Evolutionary conservation across 352 stramenopile genomes (phyloP).

Genomic region (Phytophthora pluvialis): DNA sequence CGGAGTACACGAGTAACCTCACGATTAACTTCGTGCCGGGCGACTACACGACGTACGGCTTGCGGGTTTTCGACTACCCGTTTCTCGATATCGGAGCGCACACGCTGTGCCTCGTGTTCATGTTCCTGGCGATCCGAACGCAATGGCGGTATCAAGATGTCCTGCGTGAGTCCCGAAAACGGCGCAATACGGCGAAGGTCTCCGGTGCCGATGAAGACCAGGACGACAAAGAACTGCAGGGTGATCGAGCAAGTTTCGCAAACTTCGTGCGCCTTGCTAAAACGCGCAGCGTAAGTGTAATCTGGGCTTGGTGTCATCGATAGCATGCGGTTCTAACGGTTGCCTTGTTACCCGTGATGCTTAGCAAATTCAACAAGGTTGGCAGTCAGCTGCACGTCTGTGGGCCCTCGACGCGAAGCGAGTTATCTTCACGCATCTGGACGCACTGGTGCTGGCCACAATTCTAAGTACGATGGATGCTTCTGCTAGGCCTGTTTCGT

Average conservation of each 20-base stretch:
- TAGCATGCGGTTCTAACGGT: not conserved
- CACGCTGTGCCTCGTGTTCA: slow-evolving; percentile 77
- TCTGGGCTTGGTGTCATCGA: not conserved
- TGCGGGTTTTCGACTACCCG: slow-evolving; percentile 76
- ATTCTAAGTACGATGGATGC: slow-evolving; percentile 63
- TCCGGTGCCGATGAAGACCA: slow-evolving; percentile 15
- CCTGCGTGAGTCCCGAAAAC: slow-evolving; percentile 48
- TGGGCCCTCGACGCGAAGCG: slow-evolving; percentile 79
- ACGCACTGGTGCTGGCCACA: slow-evolving; percentile 81
- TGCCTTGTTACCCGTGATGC: slow-evolving; percentile 1
- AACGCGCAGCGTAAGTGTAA: slow-evolving; percentile 50
- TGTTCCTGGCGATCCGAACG: slow-evolving; percentile 82
- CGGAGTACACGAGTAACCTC: slow-evolving; percentile 76
- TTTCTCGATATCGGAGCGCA: slow-evolving; percentile 80
- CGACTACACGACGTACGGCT: slow-evolving; percentile 65
- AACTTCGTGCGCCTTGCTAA: slow-evolving; percentile 53
- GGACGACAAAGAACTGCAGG: slow-evolving; percentile 16
- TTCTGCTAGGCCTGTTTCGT: not conserved
- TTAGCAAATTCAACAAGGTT: slow-evolving; percentile 62
- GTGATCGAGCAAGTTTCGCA: slow-evolving; percentile 38
- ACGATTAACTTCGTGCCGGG: slow-evolving; percentile 53
- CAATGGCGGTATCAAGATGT: slow-evolving; percentile 79
- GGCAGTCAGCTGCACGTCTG: slow-evolving; percentile 54
- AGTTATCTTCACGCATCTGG: slow-evolving; percentile 77
- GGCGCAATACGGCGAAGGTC: slow-evolving; percentile 29